A percentile compares a stretch with the other conserved stretches of the same genome.
Evolutionary conservation across 306 rosid genomes (phyloP).

Genomic region (Vigna hirtella): DNA sequence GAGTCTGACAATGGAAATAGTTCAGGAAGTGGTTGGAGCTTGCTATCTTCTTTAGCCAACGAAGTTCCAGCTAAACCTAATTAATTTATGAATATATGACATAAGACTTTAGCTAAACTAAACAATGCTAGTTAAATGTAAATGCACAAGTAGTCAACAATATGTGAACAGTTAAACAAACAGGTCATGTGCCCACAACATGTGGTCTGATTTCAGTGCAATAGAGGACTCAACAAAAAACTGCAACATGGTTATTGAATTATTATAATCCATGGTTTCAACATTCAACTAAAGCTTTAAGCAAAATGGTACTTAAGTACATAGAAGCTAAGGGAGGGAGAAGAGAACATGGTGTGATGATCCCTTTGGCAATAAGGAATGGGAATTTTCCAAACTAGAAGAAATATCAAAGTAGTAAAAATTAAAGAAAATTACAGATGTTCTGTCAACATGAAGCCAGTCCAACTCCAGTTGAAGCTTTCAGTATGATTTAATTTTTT

Average conservation of each 20-base stretch:
- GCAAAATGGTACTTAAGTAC: background rate
- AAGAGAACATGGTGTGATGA: slow-evolving; percentile 1
- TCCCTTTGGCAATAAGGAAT: slow-evolving; percentile 2
- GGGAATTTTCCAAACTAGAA: background rate
- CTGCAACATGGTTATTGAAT: background rate
- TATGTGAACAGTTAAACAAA: slow-evolving; percentile 29
- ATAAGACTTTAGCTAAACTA: slow-evolving; percentile 30
- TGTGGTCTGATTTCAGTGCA: slow-evolving; percentile 19
- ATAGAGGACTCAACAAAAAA: background rate
- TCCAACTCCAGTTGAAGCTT: no score
- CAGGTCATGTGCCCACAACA: slow-evolving; percentile 27
- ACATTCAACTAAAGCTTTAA: slow-evolving; percentile 14
- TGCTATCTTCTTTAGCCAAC: slow-evolving; percentile 53
- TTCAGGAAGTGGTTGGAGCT: slow-evolving; percentile 50
- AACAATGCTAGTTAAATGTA: slow-evolving; percentile 14
- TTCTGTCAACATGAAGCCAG: background rate
- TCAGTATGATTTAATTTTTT: no score
- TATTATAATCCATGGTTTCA: background rate
- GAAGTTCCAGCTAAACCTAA: slow-evolving; percentile 68
- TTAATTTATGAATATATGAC: slow-evolving; percentile 45
- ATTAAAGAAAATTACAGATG: background rate
- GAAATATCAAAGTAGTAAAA: background rate
- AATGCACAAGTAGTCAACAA: slow-evolving; percentile 19
- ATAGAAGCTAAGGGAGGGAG: background rate
- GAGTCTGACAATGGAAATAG: slow-evolving; percentile 53